Conservation (phyloP, 2,329 filamentous ascomycete genomes). For the Pseudogymnoascus sp. region DNA sequence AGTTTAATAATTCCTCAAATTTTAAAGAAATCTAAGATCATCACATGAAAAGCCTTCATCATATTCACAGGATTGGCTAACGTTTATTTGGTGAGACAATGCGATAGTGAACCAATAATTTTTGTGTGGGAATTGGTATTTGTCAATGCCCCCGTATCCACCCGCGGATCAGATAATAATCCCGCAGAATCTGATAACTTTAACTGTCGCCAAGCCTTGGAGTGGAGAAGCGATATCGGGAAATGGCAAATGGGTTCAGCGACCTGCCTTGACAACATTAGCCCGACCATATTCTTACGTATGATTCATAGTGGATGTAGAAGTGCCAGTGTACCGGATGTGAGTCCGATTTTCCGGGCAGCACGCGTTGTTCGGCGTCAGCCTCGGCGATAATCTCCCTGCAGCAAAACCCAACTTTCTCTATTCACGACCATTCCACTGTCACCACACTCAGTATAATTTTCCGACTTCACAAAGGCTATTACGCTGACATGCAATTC, state of each 20-base stretch:
- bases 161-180: not conserved
- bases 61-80: not conserved
- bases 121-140: not conserved
- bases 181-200: constrained; percentile 9
- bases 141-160: not conserved
- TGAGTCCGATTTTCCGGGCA: not conserved
- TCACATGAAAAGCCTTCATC: not conserved
- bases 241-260: not conserved
- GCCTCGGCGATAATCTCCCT: not conserved
- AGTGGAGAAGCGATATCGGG: not conserved
- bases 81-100: not conserved
- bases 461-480: not conserved
- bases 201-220: not conserved
- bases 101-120: not conserved
- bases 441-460: not conserved
- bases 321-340: not conserved
- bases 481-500: not conserved
- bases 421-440: not conserved
- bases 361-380: not conserved
- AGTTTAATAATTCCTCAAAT: not conserved
- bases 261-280: not conserved
- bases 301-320: not conserved
- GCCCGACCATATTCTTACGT: not conserved
- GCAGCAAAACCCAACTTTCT: not conserved
- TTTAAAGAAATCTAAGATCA: not conserved